phyloP scores from a whole-genome alignment of 495 filamentous ascomycete species.

The Talaromyces adpressus region DNA sequence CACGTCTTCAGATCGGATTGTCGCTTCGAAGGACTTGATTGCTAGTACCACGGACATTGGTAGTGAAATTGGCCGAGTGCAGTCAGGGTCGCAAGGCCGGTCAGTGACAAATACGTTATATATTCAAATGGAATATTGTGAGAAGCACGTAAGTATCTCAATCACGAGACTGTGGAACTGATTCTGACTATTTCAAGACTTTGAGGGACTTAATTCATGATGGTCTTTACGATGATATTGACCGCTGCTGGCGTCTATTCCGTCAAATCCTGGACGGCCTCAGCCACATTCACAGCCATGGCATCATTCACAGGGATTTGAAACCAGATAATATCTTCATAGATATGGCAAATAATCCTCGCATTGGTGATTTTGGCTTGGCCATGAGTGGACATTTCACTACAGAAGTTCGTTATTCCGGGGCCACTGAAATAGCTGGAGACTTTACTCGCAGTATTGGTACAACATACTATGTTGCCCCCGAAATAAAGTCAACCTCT shows the following conservation, averaged over 20 bases:
- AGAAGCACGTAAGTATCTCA: constrained; percentile 61
- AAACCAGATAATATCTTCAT: constrained; percentile 99
- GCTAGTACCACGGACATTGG: constrained; percentile 18
- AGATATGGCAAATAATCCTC: constrained; percentile 78
- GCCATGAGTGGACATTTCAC: constrained; percentile 79
- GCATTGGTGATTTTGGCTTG: constrained; percentile 94
- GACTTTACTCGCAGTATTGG: constrained; percentile 82
- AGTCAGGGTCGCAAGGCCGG: constrained; percentile 32
- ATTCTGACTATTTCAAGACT: constrained; percentile 45
- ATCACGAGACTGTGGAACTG: background rate
- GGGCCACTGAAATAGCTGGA: constrained; percentile 40
- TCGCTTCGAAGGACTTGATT: constrained; percentile 13
- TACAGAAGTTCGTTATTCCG: constrained; percentile 40
- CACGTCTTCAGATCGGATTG: constrained; percentile 22
- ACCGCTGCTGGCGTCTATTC: constrained; percentile 83
- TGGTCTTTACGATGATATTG: constrained; percentile 60
- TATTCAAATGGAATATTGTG: constrained; percentile 97
- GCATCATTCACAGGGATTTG: constrained; percentile 94
- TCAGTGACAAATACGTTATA: constrained; percentile 57
- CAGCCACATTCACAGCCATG: constrained; percentile 80
- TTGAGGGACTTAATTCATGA: constrained; percentile 84
- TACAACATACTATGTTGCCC: constrained; percentile 92
- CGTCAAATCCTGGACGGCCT: constrained; percentile 89
- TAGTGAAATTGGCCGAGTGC: constrained; percentile 24
- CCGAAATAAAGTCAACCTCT: constrained; percentile 70